phyloP scores from a whole-genome alignment of 345 rosid genomes.

The Erysimum cheiranthoides region DNA sequence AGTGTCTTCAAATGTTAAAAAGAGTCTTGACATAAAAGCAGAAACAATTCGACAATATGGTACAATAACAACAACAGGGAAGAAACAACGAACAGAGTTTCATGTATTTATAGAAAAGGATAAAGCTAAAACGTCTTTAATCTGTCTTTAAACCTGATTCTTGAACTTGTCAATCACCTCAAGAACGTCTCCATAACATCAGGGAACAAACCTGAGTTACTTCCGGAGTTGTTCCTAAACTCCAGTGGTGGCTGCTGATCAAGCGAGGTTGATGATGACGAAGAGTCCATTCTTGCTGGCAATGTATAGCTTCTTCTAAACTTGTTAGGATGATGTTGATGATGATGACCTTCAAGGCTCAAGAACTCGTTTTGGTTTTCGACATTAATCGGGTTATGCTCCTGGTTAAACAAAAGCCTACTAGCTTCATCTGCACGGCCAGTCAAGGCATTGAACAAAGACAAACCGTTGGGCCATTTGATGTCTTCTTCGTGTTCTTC shows the following conservation, averaged over 20 bases:
- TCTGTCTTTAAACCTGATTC: constrained; percentile 13
- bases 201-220: constrained; percentile 60
- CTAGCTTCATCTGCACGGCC: constrained; percentile 70
- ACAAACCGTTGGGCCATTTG: constrained; percentile 90
- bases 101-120: neutral
- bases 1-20: constrained; percentile 31
- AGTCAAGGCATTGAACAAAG: constrained; percentile 80
- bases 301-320: constrained; percentile 75
- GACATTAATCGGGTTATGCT: constrained; percentile 45
- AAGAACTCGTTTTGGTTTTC: constrained; percentile 68
- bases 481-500: constrained; percentile 79
- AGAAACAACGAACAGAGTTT: constrained; percentile 25
- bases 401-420: constrained; percentile 69
- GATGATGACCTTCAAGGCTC: constrained; percentile 71
- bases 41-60: constrained; percentile 32
- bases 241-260: constrained; percentile 56
- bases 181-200: constrained; percentile 84
- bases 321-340: constrained; percentile 51
- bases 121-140: constrained; percentile 18
- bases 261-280: constrained; percentile 67
- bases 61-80: constrained; percentile 23
- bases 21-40: constrained; percentile 22
- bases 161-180: constrained; percentile 54
- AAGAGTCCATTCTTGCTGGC: constrained; percentile 77
- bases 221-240: constrained; percentile 61